phyloP scores from a whole-genome alignment of 495 filamentous ascomycete genomes.

The Xanthoparmelia taractica region DNA sequence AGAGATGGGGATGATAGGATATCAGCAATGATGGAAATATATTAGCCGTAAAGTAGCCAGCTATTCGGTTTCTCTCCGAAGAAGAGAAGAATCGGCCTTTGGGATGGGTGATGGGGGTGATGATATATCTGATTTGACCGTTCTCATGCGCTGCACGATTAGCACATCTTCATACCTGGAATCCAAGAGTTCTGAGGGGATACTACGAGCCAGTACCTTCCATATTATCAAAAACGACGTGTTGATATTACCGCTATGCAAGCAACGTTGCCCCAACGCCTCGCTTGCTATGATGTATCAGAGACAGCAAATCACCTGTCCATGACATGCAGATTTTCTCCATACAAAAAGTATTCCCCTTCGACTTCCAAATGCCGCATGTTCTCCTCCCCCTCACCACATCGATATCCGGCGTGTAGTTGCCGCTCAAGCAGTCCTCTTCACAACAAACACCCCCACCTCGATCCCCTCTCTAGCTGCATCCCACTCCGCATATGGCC shows the following conservation, averaged over 20 bases:
- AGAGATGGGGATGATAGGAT: no score
- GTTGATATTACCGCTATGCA: conserved; percentile 12
- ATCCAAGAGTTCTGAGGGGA: neutral
- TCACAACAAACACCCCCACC: conserved; percentile 57
- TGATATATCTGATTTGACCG: no score
- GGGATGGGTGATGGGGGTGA: no score
- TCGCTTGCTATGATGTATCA: conserved; percentile 15
- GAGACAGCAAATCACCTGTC: neutral
- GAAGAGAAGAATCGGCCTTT: no score
- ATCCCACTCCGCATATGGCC: conserved; percentile 39
- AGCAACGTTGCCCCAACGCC: conserved; percentile 12
- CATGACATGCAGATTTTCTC: neutral
- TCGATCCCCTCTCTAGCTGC: conserved; percentile 47
- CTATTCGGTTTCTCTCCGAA: no score
- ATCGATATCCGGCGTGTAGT: neutral
- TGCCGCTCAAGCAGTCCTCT: conserved; percentile 32
- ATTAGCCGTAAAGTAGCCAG: no score
- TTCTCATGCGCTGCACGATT: neutral
- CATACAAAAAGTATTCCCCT: no score
- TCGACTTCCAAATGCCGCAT: neutral
- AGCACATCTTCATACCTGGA: neutral
- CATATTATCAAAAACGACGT: neutral
- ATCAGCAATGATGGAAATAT: no score
- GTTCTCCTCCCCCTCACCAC: neutral
- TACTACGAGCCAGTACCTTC: neutral